Conservation (phyloP, 2,329 filamentous ascomycete genomes). For the Graphiopsis chlorocephala region DNA sequence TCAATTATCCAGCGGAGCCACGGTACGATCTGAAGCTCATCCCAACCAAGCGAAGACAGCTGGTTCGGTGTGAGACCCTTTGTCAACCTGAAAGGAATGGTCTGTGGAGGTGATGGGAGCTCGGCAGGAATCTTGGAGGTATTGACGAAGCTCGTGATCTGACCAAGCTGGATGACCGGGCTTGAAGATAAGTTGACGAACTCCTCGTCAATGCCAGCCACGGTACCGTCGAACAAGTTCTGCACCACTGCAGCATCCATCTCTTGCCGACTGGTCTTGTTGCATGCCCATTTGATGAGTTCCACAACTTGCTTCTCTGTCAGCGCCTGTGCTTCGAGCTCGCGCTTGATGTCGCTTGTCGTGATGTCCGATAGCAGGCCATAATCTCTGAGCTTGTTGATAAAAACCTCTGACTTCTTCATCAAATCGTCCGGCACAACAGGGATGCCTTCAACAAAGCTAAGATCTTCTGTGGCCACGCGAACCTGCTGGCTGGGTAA, state of each 20-base stretch:
- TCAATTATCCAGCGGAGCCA: conserved; percentile 84
- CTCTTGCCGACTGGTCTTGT: conserved; percentile 67
- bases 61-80: conserved; percentile 64
- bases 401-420: conserved; percentile 65
- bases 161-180: conserved; percentile 72
- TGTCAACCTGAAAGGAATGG: conserved; percentile 82
- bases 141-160: conserved; percentile 72
- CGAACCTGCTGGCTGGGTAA: conserved; percentile 81
- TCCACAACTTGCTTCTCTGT: conserved; percentile 73
- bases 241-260: conserved; percentile 67
- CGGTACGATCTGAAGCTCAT: conserved; percentile 75
- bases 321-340: conserved; percentile 78
- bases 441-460: conserved; percentile 85
- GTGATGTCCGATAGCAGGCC: conserved; percentile 86
- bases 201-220: conserved; percentile 61
- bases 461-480: conserved; percentile 65
- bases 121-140: conserved; percentile 76
- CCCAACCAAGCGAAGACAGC: conserved; percentile 80
- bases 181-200: conserved; percentile 56
- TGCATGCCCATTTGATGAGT: conserved; percentile 80
- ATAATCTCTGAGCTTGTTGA: conserved; percentile 77
- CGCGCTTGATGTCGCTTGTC: conserved; percentile 77
- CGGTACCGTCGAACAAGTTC: conserved; percentile 72
- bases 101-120: conserved; percentile 74
- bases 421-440: conserved; percentile 76